Base-by-base conservation (phyloP, 352 stramenopile species). In the Phytophthora sp. region DNA sequence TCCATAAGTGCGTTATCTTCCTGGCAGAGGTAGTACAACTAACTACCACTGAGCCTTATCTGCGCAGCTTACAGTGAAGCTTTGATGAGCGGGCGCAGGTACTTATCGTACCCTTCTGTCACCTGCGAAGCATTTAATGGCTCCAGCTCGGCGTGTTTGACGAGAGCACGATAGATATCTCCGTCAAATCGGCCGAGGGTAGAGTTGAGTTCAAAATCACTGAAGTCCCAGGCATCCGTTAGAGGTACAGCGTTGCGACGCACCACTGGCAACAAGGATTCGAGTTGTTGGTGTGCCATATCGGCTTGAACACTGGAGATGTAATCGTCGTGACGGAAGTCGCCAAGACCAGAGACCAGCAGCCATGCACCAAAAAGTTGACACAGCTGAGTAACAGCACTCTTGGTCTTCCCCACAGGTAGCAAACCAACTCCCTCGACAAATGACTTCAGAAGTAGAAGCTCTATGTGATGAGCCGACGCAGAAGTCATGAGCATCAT, bases 171-270 rank as follows among this genome's bases (percentile, higher is more conserved):
- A 55, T 84, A 84, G 3, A 84, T 74, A 58, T 84, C 72, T 23
- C 76, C 76, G 27, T 85, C 73, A 56, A 77, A 85, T 3, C 62
- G 52, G n/a, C 73, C 76, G 32, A 85, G 71, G 18, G 71, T 62
- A 52, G 76, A 85, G 66, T 82, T 83, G 24, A 89, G 55, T 50
- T 85, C 74, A 39, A 84, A 86, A 56, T 89, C 79, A 15, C 30
- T 83, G 21, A 84, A 86, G 56, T 69, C 46, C 57, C 53, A 74
- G 6, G 52, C 53, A 39, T 74, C 65, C 32, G 72, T 81, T 20
- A 84, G 42, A n/a, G 74, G 56, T 21, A 82, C 66, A 10, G 60
- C 72, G 45, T 84, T 82, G 42, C 57, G 69, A 38, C 76, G 72
- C 15, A 84, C 53, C 1, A 55, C 30, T 2, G 76, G 70, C 20